These are phyloP conservation scores for Solanum hybrid DNA, from an alignment of 305 asterid species.

Conservation along the genomic window DNA sequence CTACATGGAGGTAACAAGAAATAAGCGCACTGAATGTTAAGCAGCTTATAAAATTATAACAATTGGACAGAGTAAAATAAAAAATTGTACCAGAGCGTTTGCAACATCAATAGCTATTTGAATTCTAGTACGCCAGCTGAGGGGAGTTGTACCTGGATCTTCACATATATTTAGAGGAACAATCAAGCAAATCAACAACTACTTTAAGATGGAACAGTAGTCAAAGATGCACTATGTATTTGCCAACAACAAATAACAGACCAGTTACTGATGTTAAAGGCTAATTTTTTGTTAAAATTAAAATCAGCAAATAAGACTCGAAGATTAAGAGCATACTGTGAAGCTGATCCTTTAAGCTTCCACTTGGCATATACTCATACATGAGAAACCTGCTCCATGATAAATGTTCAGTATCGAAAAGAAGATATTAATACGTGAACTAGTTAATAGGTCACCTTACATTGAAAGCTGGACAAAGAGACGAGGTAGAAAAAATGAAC, in stretches of 20 bases:
- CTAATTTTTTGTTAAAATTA: neutral
- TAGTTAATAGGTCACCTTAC: neutral
- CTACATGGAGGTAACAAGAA: conserved; percentile 32
- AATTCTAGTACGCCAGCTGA: conserved; percentile 74
- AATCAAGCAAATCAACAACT: conserved; percentile 1
- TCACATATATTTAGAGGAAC: conserved; percentile 13
- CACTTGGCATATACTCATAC: conserved; percentile 83
- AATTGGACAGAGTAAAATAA: neutral
- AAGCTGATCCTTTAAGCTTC: conserved; percentile 94
- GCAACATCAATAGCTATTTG: conserved; percentile 90
- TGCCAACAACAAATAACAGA: neutral
- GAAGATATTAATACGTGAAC: neutral
- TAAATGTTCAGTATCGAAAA: neutral
- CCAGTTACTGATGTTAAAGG: neutral
- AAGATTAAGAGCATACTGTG: conserved; percentile 43
- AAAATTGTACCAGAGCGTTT: conserved; percentile 69
- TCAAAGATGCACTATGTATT: neutral
- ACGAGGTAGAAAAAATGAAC: neutral
- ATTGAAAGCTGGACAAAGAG: neutral
- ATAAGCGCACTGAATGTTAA: neutral
- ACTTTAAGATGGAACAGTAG: neutral
- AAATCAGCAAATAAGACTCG: neutral
- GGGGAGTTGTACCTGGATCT: conserved; percentile 72
- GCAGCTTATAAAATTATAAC: conserved; percentile 4
- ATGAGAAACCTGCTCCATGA: conserved; percentile 58